phyloP scores from a whole-genome alignment of 495 filamentous ascomycete genomes.

The Annulohypoxylon nitens region DNA sequence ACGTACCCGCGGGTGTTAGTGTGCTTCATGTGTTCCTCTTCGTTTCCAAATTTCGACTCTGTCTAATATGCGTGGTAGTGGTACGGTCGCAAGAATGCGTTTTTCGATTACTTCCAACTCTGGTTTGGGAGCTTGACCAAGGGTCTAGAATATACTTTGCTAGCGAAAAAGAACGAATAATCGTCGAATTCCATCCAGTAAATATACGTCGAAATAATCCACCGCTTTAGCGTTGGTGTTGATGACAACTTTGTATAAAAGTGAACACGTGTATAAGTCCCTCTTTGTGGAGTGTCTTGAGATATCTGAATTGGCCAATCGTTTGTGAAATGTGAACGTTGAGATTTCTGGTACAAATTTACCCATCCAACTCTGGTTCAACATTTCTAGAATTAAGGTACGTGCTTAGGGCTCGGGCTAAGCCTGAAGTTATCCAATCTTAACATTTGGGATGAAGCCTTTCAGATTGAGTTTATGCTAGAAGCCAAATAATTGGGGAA shows the following conservation, averaged over 20 bases:
- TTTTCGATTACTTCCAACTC: constrained; percentile 47
- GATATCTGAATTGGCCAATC: background rate
- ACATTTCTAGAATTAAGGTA: background rate
- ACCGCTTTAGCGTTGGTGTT: background rate
- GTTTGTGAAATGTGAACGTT: background rate
- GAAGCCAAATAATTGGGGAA: background rate
- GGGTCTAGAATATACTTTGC: constrained; percentile 49
- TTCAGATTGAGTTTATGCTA: background rate
- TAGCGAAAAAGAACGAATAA: constrained; percentile 33
- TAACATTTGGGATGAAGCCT: background rate
- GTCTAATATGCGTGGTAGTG: constrained; percentile 27
- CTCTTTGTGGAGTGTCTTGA: background rate
- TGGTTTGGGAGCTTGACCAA: constrained; percentile 49
- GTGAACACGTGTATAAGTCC: background rate
- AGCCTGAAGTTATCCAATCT: background rate
- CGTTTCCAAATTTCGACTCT: background rate
- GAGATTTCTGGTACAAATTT: background rate
- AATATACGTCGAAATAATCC: background rate
- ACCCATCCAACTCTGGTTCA: background rate
- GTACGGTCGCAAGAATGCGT: constrained; percentile 49
- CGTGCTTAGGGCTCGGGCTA: background rate
- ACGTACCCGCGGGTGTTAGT: background rate
- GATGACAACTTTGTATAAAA: background rate
- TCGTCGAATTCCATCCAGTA: background rate
- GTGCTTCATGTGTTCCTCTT: background rate